Evolutionary conservation across 2,329 filamentous ascomycete genomes (phyloP).

Genomic region (Fusarium praegraminearum): DNA sequence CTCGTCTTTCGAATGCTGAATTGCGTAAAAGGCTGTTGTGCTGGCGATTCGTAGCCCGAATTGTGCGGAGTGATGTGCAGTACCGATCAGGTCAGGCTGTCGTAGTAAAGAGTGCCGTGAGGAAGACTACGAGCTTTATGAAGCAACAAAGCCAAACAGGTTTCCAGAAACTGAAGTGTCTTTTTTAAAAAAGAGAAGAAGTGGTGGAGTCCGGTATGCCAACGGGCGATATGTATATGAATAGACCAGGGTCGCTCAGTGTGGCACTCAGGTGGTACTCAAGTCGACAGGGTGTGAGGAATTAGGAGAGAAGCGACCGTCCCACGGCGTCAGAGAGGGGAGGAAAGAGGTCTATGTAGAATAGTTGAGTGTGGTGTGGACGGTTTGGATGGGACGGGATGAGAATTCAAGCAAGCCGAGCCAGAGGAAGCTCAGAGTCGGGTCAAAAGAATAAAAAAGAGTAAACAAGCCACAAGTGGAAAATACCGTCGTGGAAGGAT

Average conservation of each 20-base stretch:
- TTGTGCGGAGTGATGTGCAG: neutral
- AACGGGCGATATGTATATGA: slow-evolving; percentile 39
- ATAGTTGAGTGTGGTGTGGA: neutral
- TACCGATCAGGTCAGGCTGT: neutral
- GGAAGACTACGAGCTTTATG: neutral
- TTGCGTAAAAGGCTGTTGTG: neutral
- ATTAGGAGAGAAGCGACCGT: slow-evolving; percentile 21
- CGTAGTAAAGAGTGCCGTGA: neutral
- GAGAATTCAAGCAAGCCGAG: slow-evolving; percentile 5
- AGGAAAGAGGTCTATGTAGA: neutral
- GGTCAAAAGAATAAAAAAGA: slow-evolving; percentile 3
- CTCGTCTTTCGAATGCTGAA: neutral
- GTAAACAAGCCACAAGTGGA: slow-evolving; percentile 23
- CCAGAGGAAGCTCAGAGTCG: slow-evolving; percentile 11
- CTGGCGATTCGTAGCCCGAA: neutral
- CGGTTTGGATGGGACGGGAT: neutral
- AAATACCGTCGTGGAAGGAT: slow-evolving; percentile 14
- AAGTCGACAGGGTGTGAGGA: slow-evolving; percentile 21
- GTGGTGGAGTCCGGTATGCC: slow-evolving; percentile 28
- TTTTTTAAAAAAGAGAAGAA: slow-evolving; percentile 19
- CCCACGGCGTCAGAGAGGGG: slow-evolving; percentile 4
- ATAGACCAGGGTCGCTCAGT: slow-evolving; percentile 29
- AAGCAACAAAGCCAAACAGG: neutral
- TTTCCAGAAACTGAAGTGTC: neutral
- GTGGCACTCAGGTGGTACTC: slow-evolving; percentile 35